Evolutionary conservation across 208 protist genomes (phyloP).

Genomic region (Acanthamoeba royreba): DNA sequence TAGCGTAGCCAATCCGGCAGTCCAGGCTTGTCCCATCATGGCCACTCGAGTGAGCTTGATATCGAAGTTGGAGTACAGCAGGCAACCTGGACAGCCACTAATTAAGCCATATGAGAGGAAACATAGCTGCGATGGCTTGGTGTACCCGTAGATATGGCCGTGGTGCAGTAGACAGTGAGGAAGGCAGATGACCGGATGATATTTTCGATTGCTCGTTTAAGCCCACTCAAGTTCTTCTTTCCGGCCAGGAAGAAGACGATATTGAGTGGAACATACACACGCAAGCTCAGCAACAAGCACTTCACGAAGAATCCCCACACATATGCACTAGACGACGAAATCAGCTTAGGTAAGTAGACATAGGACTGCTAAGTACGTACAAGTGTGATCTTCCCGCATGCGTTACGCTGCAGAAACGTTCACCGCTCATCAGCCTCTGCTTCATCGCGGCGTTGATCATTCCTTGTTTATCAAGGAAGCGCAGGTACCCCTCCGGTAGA

Average conservation of each 20-base stretch:
- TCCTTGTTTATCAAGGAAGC: background rate
- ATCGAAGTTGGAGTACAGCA: background rate
- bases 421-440: background rate
- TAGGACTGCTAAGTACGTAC: background rate
- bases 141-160: background rate
- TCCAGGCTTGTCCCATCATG: background rate
- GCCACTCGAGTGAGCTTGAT: background rate
- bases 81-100: background rate
- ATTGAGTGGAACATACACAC: conserved; percentile 17
- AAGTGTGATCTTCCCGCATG: background rate
- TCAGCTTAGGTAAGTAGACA: background rate
- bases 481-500: background rate
- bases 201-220: background rate
- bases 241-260: conserved; percentile 5
- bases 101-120: background rate
- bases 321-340: background rate
- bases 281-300: background rate
- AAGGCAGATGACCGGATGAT: background rate
- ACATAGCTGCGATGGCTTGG: background rate
- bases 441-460: conserved; percentile 2
- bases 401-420: background rate
- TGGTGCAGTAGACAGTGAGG: background rate
- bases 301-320: background rate
- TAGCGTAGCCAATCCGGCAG: background rate
- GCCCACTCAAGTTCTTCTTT: background rate